Evolutionary conservation across 805 yeast species (phyloP).

Genomic region (Lachancea lanzarotensis): DNA sequence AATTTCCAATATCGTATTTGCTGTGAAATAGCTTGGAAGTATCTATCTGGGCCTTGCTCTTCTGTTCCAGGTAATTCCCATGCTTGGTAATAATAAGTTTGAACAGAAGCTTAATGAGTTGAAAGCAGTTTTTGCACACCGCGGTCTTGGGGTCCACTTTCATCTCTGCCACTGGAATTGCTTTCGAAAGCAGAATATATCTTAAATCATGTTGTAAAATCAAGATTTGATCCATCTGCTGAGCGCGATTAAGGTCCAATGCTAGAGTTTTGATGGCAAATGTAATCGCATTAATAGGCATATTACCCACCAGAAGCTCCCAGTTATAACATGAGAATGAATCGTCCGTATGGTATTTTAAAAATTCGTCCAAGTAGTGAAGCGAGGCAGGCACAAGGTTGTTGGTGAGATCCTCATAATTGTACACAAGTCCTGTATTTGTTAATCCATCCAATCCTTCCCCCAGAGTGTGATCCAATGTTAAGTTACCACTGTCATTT

Average conservation of each 20-base stretch:
- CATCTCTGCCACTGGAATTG: conserved; percentile 29
- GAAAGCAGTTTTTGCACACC: conserved; percentile 30
- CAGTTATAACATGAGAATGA: conserved; percentile 51
- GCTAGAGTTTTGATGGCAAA: conserved; percentile 46
- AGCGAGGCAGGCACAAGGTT: conserved; percentile 51
- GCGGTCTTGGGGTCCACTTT: conserved; percentile 32
- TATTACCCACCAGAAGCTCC: conserved; percentile 49
- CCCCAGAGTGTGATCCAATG: conserved; percentile 6
- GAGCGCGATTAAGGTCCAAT: conserved; percentile 40
- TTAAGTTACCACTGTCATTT: conserved; percentile 12
- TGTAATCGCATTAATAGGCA: conserved; percentile 54
- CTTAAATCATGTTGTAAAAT: conserved; percentile 32
- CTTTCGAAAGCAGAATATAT: conserved; percentile 28
- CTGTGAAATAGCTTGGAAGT: conserved; percentile 5
- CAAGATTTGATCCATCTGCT: conserved; percentile 20
- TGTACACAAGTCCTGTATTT: conserved; percentile 27
- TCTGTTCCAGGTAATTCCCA: conserved; percentile 7
- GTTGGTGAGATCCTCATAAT: conserved; percentile 45
- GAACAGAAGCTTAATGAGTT: conserved; percentile 30
- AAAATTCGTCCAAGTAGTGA: conserved; percentile 50
- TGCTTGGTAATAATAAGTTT: conserved; percentile 28
- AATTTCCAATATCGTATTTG: conserved; percentile 10
- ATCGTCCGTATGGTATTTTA: conserved; percentile 41
- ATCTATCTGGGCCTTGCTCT: not conserved
- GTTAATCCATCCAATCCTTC: conserved; percentile 2